Evolutionary conservation across 495 filamentous ascomycete genomes (phyloP).

Genomic region (Neurospora sp.): DNA sequence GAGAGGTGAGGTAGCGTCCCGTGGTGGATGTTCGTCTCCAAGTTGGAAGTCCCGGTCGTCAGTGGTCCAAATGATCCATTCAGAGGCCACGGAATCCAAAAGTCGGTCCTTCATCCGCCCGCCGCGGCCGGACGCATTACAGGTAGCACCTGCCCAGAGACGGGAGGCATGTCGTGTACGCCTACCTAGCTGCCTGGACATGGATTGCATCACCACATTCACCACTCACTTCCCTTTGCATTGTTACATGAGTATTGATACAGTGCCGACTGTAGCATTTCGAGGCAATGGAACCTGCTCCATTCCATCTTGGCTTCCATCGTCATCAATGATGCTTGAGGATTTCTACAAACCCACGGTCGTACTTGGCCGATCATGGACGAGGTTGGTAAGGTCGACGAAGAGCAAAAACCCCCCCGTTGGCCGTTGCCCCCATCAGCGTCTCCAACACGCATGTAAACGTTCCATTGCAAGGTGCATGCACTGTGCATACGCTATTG

Average conservation of each 20-base stretch:
- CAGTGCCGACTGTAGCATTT: neutral
- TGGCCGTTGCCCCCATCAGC: neutral
- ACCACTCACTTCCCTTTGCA: neutral
- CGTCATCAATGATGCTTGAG: neutral
- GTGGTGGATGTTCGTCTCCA: neutral
- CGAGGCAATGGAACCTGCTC: neutral
- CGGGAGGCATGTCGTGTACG: neutral
- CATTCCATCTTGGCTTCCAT: neutral
- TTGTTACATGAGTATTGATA: neutral
- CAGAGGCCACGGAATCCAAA: neutral
- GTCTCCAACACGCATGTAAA: neutral
- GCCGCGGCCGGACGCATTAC: neutral
- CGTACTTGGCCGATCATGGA: neutral
- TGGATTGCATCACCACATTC: neutral
- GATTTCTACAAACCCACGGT: neutral
- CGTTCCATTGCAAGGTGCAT: neutral
- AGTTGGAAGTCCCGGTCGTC: neutral
- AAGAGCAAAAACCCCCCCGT: neutral
- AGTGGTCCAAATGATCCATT: neutral
- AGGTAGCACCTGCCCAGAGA: neutral
- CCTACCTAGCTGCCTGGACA: neutral
- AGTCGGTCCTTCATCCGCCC: neutral
- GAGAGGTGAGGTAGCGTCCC: neutral
- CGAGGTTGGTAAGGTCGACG: neutral
- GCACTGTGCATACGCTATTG: neutral